Base-by-base conservation (phyloP, 352 stramenopile species). In the Phytophthora citrophthora region DNA sequence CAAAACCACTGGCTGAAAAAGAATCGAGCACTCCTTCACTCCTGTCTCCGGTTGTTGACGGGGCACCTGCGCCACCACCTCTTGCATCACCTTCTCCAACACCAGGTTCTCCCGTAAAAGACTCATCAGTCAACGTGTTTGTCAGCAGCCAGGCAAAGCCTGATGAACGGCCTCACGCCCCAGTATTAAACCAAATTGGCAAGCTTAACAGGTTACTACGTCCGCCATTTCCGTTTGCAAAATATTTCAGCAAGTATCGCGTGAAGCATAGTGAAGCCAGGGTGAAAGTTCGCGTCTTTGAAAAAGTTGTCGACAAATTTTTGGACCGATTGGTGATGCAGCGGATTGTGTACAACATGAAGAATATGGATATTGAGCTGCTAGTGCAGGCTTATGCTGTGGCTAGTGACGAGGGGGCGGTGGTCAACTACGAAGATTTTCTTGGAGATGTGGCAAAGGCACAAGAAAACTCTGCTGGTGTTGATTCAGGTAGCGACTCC, bases 291-390 rank as follows among this genome's bases (percentile, higher is more conserved):
- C 72, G 74, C 9, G 79, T 88, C 23, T 94, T 94, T 46, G 76
- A 87, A 29, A 90, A 90, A 24, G 74, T 92, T 36, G 61, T 94
- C 2, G 78, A 94, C 54, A 94, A 94, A 47, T 94, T 94, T 34
- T 58, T 94, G 18, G 67, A 74, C 38, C 76, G 75, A 18, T 55
- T 92, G 12, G 72, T 89, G 1, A 75, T 81, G n/a, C 61, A 77
- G 39, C 70, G 68, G 8, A 61, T 90, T 3, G 52, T 78, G 1
- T 90, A 86, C 67, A 84, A 88, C 41, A 91, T 94, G 79, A 73
- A 86, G 5, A 65, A 82, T 41, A 69, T 94, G 61, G 83, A 90
- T 47, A 66, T 79, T 4, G 70, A 83, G 38, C 39, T 81, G 16
- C 60, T 93, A 23, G 60, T 65, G 0, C 48, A 74, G 2, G 31